These are phyloP conservation scores for Malus fusca DNA, from an alignment of 306 rosid genomes.

Conservation along the genomic window DNA sequence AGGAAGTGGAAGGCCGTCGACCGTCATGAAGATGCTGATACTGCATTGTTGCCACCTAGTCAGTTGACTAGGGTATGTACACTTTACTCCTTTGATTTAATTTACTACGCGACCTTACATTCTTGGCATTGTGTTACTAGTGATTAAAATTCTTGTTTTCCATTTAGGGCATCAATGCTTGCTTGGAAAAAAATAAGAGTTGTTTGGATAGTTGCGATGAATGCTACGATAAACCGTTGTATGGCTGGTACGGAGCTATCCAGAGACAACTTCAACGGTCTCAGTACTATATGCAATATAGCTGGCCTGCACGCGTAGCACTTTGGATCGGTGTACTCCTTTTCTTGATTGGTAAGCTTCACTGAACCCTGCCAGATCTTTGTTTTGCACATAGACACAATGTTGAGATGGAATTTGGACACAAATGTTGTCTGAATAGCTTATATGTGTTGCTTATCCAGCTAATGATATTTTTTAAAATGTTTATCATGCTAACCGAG, in stretches of 20 bases:
- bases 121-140: neutral
- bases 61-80: constrained; percentile 53
- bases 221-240: constrained; percentile 64
- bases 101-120: neutral
- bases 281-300: constrained; percentile 80
- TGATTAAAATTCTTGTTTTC: constrained; percentile 6
- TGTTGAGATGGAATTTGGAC: neutral
- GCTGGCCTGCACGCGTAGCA: constrained; percentile 54
- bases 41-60: constrained; percentile 34
- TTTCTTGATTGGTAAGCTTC: constrained; percentile 68
- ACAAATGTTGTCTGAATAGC: too few relatives aligned
- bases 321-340: constrained; percentile 57
- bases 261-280: constrained; percentile 86
- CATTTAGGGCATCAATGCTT: constrained; percentile 37
- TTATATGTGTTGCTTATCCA: neutral
- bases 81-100: neutral
- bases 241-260: constrained; percentile 88
- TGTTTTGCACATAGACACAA: neutral
- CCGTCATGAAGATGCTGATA: constrained; percentile 39
- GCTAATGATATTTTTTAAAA: neutral
- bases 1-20: constrained; percentile 63
- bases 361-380: neutral
- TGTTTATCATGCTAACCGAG: neutral
- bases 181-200: constrained; percentile 61
- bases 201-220: constrained; percentile 57